Evolutionary conservation across 139 green algal species (phyloP).

Genomic region (Axilococcus clingmanii): DNA sequence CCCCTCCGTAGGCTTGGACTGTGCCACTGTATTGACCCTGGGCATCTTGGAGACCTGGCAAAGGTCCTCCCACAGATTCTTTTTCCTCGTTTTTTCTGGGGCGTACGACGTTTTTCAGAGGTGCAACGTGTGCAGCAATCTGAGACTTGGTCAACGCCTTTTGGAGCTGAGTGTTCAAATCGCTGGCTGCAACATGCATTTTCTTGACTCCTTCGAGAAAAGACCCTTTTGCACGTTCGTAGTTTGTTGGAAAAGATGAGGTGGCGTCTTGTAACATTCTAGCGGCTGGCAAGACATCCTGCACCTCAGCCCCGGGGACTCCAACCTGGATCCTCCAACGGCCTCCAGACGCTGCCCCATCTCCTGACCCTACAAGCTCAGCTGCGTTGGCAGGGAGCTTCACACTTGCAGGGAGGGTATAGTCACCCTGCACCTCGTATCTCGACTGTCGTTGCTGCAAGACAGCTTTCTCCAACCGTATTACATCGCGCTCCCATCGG

Average conservation of each 20-base stretch:
- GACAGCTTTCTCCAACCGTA: slow-evolving; percentile 71
- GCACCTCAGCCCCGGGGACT: slow-evolving; percentile 66
- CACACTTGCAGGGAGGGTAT: slow-evolving; percentile 46
- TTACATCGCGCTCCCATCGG: slow-evolving; percentile 73
- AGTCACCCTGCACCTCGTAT: slow-evolving; percentile 75
- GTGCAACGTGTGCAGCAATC: background rate
- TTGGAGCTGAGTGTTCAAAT: slow-evolving; percentile 12
- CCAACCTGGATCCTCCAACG: slow-evolving; percentile 27
- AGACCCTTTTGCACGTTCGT: slow-evolving; percentile 52
- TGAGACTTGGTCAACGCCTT: slow-evolving; percentile 15
- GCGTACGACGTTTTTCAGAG: background rate
- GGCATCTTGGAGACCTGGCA: slow-evolving; percentile 61
- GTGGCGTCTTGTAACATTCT: slow-evolving; percentile 57
- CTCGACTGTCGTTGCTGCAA: slow-evolving; percentile 51
- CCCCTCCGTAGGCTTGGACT: slow-evolving; percentile 62
- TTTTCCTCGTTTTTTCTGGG: background rate
- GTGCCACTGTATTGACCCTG: slow-evolving; percentile 57
- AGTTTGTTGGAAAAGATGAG: slow-evolving; percentile 37
- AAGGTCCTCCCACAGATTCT: background rate
- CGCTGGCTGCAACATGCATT: slow-evolving; percentile 8
- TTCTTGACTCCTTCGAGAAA: slow-evolving; percentile 54
- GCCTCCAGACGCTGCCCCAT: slow-evolving; percentile 11
- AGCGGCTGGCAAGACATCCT: slow-evolving; percentile 78
- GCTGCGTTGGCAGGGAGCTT: slow-evolving; percentile 30
- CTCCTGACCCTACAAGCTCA: slow-evolving; percentile 7